phyloP scores from a whole-genome alignment of 148 eudicot genomes.

The Pharnaceum exiguum region DNA sequence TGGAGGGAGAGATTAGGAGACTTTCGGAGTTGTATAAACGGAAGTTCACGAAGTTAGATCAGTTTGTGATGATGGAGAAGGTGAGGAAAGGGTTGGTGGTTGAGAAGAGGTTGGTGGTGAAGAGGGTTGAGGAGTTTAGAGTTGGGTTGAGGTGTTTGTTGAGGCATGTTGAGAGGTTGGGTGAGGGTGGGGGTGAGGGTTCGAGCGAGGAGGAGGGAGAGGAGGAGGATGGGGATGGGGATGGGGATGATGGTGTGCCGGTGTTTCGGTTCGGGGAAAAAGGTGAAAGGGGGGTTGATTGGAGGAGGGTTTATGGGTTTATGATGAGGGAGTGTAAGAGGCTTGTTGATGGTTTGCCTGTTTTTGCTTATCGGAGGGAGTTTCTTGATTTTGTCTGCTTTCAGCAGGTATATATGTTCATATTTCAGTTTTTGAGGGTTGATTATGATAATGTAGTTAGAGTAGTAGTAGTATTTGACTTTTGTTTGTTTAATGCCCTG shows the following conservation, averaged over 20 bases:
- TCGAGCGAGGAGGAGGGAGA: neutral
- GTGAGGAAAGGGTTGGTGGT: slow-evolving; percentile 26
- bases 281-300: slow-evolving; percentile 33
- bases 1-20: slow-evolving; percentile 26
- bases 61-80: slow-evolving; percentile 11
- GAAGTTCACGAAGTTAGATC: neutral
- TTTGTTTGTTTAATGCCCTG: too few relatives aligned
- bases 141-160: slow-evolving; percentile 36
- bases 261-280: slow-evolving; percentile 16
- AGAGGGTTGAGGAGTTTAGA: slow-evolving; percentile 53
- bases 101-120: slow-evolving; percentile 38
- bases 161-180: slow-evolving; percentile 19
- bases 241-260: too few relatives aligned
- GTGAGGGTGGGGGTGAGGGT: neutral
- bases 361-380: slow-evolving; percentile 48
- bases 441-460: too few relatives aligned
- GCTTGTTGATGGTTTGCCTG: slow-evolving; percentile 50
- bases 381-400: slow-evolving; percentile 30
- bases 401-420: slow-evolving; percentile 39
- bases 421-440: too few relatives aligned
- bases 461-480: too few relatives aligned
- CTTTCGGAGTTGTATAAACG: slow-evolving; percentile 1
- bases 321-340: slow-evolving; percentile 49
- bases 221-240: slow-evolving; percentile 1
- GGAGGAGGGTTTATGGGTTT: slow-evolving; percentile 32